Evolutionary conservation across 768 basidiomycete species (phyloP).

Genomic region (Tricholoma furcatifolium): DNA sequence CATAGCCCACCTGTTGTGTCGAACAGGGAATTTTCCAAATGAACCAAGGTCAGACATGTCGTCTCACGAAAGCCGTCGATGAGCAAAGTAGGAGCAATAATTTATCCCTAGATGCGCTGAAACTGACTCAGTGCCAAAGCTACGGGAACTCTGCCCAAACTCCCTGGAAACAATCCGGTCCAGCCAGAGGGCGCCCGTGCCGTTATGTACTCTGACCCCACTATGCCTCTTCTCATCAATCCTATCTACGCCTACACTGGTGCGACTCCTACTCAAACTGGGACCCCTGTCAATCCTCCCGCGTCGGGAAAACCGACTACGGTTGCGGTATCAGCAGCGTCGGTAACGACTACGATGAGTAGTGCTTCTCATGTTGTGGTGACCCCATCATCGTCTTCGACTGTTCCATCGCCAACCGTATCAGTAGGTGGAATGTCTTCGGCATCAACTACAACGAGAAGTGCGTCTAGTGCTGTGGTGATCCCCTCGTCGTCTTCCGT

Average conservation of each 20-base stretch:
- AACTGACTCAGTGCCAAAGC: conserved; percentile 28
- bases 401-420: background rate
- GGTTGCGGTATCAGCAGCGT: background rate
- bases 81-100: conserved; percentile 38
- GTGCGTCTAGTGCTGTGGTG: background rate
- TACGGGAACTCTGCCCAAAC: conserved; percentile 42
- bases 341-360: background rate
- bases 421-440: no score
- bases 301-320: conserved; percentile 10
- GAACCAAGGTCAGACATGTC: conserved; percentile 38
- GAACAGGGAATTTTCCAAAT: conserved; percentile 43
- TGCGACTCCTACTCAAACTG: conserved; percentile 34
- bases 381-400: background rate
- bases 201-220: conserved; percentile 29
- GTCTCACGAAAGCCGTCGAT: conserved; percentile 45
- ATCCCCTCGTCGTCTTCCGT: background rate
- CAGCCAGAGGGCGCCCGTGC: conserved; percentile 34
- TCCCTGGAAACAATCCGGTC: conserved; percentile 58
- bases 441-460: background rate
- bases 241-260: conserved; percentile 50
- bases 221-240: conserved; percentile 36
- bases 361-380: background rate
- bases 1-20: conserved; percentile 43
- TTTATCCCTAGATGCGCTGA: background rate
- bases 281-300: conserved; percentile 22